A percentile compares a stretch with the other conserved stretches of the same genome.
Evolutionary conservation across 1,284 basidiomycete genomes (phyloP).

Genomic region (Irpex rosettiformis): DNA sequence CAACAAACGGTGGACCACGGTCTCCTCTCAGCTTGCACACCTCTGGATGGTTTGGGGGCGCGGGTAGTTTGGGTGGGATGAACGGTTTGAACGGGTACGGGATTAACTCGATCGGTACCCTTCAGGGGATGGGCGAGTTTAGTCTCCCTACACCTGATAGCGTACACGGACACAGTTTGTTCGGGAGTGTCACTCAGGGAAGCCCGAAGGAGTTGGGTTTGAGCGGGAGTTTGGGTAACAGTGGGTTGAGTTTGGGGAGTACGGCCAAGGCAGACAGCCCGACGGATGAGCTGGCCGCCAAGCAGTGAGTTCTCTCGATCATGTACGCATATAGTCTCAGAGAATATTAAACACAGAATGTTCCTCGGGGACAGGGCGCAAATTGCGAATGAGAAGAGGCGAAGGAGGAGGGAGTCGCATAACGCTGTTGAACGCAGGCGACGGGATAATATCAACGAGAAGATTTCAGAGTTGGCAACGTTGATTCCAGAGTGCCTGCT

Average conservation of each 20-base stretch:
- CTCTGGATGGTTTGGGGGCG: constrained; percentile 12
- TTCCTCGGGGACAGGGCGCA: constrained; percentile 29
- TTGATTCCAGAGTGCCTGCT: constrained; percentile 83
- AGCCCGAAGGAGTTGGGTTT: constrained; percentile 32
- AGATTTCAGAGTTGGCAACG: constrained; percentile 85
- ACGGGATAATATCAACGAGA: constrained; percentile 92
- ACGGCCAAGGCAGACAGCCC: constrained; percentile 24
- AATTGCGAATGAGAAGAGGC: constrained; percentile 71
- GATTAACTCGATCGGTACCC: constrained; percentile 20
- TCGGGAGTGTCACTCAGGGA: constrained; percentile 18
- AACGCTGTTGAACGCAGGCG: constrained; percentile 88
- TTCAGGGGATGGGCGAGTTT: constrained; percentile 28
- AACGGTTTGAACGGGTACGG: neutral
- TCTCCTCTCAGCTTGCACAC: constrained; percentile 17
- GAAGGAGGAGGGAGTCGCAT: constrained; percentile 79
- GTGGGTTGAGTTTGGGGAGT: constrained; percentile 17
- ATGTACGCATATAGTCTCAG: neutral
- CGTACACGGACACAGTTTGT: constrained; percentile 27
- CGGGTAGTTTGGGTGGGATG: constrained; percentile 10
- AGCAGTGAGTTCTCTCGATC: constrained; percentile 36
- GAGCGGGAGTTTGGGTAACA: constrained; percentile 13
- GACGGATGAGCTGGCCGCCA: constrained; percentile 33
- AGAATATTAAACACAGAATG: neutral
- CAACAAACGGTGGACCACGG: constrained; percentile 9
- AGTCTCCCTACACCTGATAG: constrained; percentile 40